Conservation (phyloP, 2,329 filamentous ascomycete species). For the Phyllosticta ampelicida region DNA sequence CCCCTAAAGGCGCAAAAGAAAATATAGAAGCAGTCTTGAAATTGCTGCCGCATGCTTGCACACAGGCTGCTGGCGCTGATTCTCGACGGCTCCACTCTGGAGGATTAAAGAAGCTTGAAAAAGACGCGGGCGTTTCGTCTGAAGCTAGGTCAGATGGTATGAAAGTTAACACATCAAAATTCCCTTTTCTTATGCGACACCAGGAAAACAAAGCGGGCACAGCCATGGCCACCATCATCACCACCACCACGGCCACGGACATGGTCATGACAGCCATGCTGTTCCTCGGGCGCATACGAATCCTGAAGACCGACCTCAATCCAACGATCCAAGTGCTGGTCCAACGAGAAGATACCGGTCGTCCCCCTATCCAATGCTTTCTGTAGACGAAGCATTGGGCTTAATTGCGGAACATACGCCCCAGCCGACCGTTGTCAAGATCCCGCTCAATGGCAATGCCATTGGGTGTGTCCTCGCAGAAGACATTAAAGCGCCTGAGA, state of each 20-base stretch:
- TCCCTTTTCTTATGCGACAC: neutral
- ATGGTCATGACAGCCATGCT: constrained; percentile 44
- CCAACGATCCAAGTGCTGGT: constrained; percentile 50
- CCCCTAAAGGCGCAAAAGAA: constrained; percentile 88
- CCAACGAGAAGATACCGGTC: constrained; percentile 63
- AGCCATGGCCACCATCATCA: constrained; percentile 19
- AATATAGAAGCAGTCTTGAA: constrained; percentile 84
- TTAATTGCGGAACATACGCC: constrained; percentile 68
- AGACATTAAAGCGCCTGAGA: constrained; percentile 67
- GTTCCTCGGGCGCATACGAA: constrained; percentile 58
- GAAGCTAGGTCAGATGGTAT: constrained; percentile 14
- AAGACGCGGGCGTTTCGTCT: constrained; percentile 58
- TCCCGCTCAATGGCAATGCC: constrained; percentile 53
- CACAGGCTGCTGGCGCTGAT: constrained; percentile 73
- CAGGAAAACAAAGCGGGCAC: constrained; percentile 5
- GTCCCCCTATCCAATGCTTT: constrained; percentile 87
- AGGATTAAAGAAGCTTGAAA: constrained; percentile 72
- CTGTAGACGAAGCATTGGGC: constrained; percentile 67
- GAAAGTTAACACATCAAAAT: neutral
- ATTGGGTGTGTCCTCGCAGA: constrained; percentile 73
- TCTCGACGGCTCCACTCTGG: constrained; percentile 71
- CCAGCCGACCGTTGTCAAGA: constrained; percentile 43
- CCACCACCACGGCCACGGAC: constrained; percentile 42
- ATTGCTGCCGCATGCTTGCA: constrained; percentile 88
- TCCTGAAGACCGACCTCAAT: constrained; percentile 45